phyloP scores from a whole-genome alignment of 129 eudicot species.

The Pulicaria dysenterica region DNA sequence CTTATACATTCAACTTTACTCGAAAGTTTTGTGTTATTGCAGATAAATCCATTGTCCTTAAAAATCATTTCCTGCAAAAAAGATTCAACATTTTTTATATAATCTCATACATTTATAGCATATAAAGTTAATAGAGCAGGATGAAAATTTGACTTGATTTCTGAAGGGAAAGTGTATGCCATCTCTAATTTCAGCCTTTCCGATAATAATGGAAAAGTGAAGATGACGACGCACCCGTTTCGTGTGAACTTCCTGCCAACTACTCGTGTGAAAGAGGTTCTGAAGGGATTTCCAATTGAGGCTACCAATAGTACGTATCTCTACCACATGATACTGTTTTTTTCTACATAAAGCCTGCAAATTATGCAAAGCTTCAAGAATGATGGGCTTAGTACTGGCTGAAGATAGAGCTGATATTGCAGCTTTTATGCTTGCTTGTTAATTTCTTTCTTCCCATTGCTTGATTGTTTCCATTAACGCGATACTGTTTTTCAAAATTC shows the following conservation, averaged over 20 bases:
- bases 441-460: constrained; percentile 81
- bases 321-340: constrained; percentile 42
- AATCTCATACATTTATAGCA: background rate
- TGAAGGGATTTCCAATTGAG: too few relatives aligned
- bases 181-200: too few relatives aligned
- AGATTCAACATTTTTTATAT: background rate
- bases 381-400: constrained; percentile 45
- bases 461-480: constrained; percentile 63
- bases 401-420: constrained; percentile 55
- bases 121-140: background rate
- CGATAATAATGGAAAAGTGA: too few relatives aligned
- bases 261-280: too few relatives aligned
- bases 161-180: too few relatives aligned
- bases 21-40: constrained; percentile 48
- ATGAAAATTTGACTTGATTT: too few relatives aligned
- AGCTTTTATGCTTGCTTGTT: constrained; percentile 54
- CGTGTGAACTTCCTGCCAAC: too few relatives aligned
- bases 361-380: constrained; percentile 63
- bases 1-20: constrained; percentile 51
- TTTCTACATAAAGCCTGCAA: constrained; percentile 47
- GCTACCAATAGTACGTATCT: constrained; percentile 47
- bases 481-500: constrained; percentile 42
- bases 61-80: constrained; percentile 53
- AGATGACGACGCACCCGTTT: too few relatives aligned
- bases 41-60: constrained; percentile 43